These are phyloP conservation scores for Apiotrichum gracile DNA, from an alignment of 1,284 basidiomycete species.

Conservation along the genomic window DNA sequence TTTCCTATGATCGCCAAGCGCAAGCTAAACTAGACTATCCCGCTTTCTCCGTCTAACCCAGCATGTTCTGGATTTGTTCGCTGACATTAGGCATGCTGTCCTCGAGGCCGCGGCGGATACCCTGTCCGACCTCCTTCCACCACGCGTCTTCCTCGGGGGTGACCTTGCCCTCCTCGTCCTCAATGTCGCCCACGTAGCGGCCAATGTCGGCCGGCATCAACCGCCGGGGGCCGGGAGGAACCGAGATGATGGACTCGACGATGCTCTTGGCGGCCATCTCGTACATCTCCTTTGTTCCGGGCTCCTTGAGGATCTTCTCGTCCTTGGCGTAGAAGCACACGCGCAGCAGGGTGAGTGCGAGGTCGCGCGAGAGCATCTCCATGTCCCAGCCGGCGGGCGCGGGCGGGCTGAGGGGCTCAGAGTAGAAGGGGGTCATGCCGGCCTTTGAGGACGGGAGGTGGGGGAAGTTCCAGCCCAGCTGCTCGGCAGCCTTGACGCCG, in stretches of 20 bases:
- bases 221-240: constrained; percentile 11
- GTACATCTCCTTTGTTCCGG: constrained; percentile 12
- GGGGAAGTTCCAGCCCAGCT: constrained; percentile 28
- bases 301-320: background rate
- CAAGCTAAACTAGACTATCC: no score
- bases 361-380: constrained; percentile 31
- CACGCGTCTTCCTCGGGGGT: constrained; percentile 8
- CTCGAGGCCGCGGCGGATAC: constrained; percentile 1
- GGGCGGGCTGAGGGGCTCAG: constrained; percentile 17
- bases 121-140: constrained; percentile 10
- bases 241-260: constrained; percentile 5
- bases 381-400: constrained; percentile 38
- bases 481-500: constrained; percentile 28
- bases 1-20: no score
- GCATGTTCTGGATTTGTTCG: background rate
- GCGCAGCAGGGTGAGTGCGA: constrained; percentile 22
- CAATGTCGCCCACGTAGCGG: constrained; percentile 31
- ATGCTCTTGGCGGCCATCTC: constrained; percentile 10
- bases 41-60: background rate
- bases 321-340: constrained; percentile 21
- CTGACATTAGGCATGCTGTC: background rate
- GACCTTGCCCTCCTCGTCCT: constrained; percentile 26
- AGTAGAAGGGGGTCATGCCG: constrained; percentile 6
- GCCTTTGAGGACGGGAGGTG: constrained; percentile 11
- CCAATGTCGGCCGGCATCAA: constrained; percentile 22